Evolutionary conservation across 805 yeast species (phyloP).

Genomic region (Metschnikowia noctiluminum): DNA sequence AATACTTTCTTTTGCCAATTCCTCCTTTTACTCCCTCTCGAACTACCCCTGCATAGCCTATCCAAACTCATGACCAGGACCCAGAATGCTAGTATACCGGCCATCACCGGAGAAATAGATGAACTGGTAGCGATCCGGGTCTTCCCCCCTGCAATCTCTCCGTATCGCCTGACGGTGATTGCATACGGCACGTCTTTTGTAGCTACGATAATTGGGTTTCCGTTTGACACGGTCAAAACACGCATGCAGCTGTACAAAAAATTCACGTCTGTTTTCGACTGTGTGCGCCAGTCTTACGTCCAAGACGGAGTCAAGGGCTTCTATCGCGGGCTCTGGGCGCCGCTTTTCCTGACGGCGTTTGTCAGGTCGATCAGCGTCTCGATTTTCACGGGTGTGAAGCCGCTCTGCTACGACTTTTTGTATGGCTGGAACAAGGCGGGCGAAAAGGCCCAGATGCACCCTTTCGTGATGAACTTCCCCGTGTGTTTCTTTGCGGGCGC

Average conservation of each 20-base stretch:
- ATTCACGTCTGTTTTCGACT: slow-evolving; percentile 54
- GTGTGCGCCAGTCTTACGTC: slow-evolving; percentile 51
- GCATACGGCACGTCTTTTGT: slow-evolving; percentile 63
- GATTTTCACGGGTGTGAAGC: slow-evolving; percentile 55
- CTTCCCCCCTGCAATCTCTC: slow-evolving; percentile 46
- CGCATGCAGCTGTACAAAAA: slow-evolving; percentile 73
- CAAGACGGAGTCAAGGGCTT: slow-evolving; percentile 68
- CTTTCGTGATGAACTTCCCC: slow-evolving; percentile 35
- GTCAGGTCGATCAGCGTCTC: slow-evolving; percentile 66
- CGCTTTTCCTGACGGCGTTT: slow-evolving; percentile 61
- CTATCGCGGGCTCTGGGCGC: slow-evolving; percentile 75
- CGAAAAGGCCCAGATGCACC: slow-evolving; percentile 32
- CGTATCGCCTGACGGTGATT: slow-evolving; percentile 55
- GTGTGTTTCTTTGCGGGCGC: slow-evolving; percentile 57
- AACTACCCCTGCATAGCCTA: no score
- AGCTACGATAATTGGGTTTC: slow-evolving; percentile 74
- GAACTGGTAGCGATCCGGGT: slow-evolving; percentile 43
- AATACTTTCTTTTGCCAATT: no score
- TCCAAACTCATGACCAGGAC: neutral
- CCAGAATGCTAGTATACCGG: slow-evolving; percentile 40
- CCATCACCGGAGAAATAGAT: slow-evolving; percentile 56
- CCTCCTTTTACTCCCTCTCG: no score
- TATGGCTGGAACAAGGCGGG: slow-evolving; percentile 10
- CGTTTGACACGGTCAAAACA: slow-evolving; percentile 83
- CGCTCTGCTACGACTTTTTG: slow-evolving; percentile 23